phyloP scores from a whole-genome alignment of 106 monocot species.

The Apostasia ramifera region DNA sequence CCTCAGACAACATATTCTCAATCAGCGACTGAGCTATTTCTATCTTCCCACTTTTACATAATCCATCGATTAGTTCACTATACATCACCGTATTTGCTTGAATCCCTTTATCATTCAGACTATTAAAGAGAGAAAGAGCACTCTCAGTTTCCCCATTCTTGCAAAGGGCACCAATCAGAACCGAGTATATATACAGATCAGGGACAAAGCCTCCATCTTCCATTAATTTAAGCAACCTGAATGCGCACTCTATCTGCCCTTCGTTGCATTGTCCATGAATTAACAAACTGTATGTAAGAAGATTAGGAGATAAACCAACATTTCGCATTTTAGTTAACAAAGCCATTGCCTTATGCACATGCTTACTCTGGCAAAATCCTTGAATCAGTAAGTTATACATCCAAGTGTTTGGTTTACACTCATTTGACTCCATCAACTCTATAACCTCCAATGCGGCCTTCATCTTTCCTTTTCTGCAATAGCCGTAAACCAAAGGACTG shows the following conservation, averaged over 20 bases:
- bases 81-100: slow-evolving; percentile 28
- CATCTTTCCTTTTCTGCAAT: slow-evolving; percentile 9
- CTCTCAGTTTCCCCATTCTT: slow-evolving; percentile 19
- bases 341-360: slow-evolving; percentile 31
- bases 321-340: slow-evolving; percentile 19
- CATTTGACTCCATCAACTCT: slow-evolving; percentile 19
- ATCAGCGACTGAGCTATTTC: slow-evolving; percentile 13
- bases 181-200: slow-evolving; percentile 26
- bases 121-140: slow-evolving; percentile 19
- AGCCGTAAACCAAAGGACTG: slow-evolving; percentile 27
- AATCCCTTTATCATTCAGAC: slow-evolving; percentile 15
- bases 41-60: slow-evolving; percentile 28
- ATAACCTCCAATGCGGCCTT: slow-evolving; percentile 9
- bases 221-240: slow-evolving; percentile 28
- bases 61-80: slow-evolving; percentile 24
- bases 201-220: slow-evolving; percentile 8
- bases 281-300: slow-evolving; percentile 25
- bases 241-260: slow-evolving; percentile 27
- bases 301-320: slow-evolving; percentile 17
- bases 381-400: slow-evolving; percentile 37
- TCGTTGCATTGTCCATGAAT: slow-evolving; percentile 34
- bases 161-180: slow-evolving; percentile 25
- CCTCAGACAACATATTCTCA: slow-evolving; percentile 27
- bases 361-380: slow-evolving; percentile 21
- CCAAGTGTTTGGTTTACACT: slow-evolving; percentile 21